These are phyloP conservation scores for Niebla homalea DNA, from an alignment of 495 filamentous ascomycete genomes.

Conservation along the genomic window DNA sequence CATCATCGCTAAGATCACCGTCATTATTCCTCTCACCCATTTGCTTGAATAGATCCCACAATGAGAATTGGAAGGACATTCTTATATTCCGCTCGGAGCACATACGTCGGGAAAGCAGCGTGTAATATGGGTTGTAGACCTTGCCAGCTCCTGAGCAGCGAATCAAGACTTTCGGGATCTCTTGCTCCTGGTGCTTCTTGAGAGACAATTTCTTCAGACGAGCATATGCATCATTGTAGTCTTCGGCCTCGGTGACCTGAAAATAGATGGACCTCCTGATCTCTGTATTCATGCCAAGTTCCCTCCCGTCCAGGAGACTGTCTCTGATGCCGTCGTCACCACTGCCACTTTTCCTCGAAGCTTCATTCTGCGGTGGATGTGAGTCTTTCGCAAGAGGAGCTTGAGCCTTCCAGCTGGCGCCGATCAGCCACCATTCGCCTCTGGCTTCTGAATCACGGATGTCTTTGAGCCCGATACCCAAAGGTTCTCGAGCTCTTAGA, in stretches of 20 bases:
- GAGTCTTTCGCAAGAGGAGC: conserved; percentile 9
- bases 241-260: conserved; percentile 72
- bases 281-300: conserved; percentile 90
- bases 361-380: neutral
- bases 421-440: conserved; percentile 97
- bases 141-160: conserved; percentile 78
- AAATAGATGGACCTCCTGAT: conserved; percentile 86
- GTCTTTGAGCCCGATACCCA: conserved; percentile 67
- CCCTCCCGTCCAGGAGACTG: conserved; percentile 57
- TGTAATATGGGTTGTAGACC: conserved; percentile 85
- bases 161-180: conserved; percentile 77
- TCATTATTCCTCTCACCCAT: conserved; percentile 60
- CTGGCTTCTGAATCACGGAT: conserved; percentile 69
- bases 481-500: conserved; percentile 63
- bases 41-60: conserved; percentile 79
- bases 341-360: neutral
- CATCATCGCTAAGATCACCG: conserved; percentile 41
- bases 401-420: conserved; percentile 65
- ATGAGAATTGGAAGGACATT: conserved; percentile 69
- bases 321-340: conserved; percentile 37
- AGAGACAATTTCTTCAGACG: conserved; percentile 70
- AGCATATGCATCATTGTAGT: conserved; percentile 69
- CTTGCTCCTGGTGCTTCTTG: conserved; percentile 71
- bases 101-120: conserved; percentile 62
- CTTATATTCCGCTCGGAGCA: conserved; percentile 55